phyloP scores from a whole-genome alignment of 2,329 filamentous ascomycete species.

The Hymenoscyphus linearis region DNA sequence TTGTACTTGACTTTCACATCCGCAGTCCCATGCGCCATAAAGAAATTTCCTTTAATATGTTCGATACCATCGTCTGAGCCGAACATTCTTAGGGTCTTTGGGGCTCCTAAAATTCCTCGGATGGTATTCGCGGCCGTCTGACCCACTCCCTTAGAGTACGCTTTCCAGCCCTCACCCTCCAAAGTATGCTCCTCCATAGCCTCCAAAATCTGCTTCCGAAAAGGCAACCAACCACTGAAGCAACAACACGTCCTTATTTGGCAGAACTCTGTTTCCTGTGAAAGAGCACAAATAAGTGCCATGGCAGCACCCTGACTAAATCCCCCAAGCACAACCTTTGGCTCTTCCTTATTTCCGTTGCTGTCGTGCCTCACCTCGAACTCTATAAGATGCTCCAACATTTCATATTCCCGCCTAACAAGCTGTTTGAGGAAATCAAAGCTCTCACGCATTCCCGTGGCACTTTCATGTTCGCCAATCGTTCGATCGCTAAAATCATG shows the following conservation, averaged over 20 bases:
- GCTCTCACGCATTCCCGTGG: conserved; percentile 14
- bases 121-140: background rate
- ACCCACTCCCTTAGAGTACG: background rate
- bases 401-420: conserved; percentile 8
- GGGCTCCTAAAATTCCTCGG: background rate
- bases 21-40: conserved; percentile 18
- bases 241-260: conserved; percentile 16
- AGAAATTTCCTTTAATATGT: background rate
- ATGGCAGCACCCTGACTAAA: conserved; percentile 26
- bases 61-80: background rate
- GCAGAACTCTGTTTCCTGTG: conserved; percentile 8
- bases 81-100: background rate
- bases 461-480: conserved; percentile 10
- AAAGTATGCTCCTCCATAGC: background rate
- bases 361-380: background rate
- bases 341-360: background rate
- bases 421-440: conserved; percentile 13
- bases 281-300: conserved; percentile 16
- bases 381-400: background rate
- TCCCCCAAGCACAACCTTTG: conserved; percentile 16
- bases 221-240: conserved; percentile 28
- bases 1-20: conserved; percentile 23
- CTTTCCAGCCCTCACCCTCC: background rate
- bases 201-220: conserved; percentile 13
- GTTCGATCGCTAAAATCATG: conserved; percentile 23